Base-by-base conservation (phyloP, 2,329 filamentous ascomycete genomes). In the Rugonectria rugulosa region DNA sequence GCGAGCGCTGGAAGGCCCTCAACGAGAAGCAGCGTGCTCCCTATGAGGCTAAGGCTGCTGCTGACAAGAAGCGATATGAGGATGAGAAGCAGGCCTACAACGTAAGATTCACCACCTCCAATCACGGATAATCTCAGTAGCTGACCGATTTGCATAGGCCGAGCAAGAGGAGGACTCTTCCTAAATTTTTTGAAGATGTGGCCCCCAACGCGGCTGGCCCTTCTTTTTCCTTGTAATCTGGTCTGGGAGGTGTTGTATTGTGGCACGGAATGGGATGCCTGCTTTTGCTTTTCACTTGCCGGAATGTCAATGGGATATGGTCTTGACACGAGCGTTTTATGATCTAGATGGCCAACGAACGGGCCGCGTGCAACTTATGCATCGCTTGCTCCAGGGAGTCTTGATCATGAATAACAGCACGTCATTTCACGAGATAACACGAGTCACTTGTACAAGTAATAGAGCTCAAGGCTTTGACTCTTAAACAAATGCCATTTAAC, bases 41-140 rank as follows among this genome's bases (percentile, higher is more conserved):
- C 10, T 99, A 98, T 72, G 94, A 98, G 80, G 90, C 91, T 75
- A 98, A 98, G 89, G 95, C 95, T 73, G 91, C 90, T 47, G 83
- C 89, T 63, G 95, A 99, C 81, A 99, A 98, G 91, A 97, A 98
- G 89, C 89, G 95, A 61, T 99, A 98, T 75, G 94, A 98, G 78
- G 91, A 97, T 68, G 92, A 98, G 86, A 99, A 99, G 86, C 88
- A 89, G 66, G 90, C 86, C 64, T 99, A 96, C 84, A 88, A 92
- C 72, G 92, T 96, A 82, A 82, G 88, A 42, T 31, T 27, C 56
- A 56, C 56, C 48, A 54, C 62, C 7, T n/a, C n/a, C 9, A 19
- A 12, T 3, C 8, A 21, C 14, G 12, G 10, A 24, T 11, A 29
- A 7, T 29, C 50, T 27, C 56, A 53, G 38, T 60, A 49, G 60